Evolutionary conservation across 345 rosid species (phyloP).

Genomic region (Brassica incana): DNA sequence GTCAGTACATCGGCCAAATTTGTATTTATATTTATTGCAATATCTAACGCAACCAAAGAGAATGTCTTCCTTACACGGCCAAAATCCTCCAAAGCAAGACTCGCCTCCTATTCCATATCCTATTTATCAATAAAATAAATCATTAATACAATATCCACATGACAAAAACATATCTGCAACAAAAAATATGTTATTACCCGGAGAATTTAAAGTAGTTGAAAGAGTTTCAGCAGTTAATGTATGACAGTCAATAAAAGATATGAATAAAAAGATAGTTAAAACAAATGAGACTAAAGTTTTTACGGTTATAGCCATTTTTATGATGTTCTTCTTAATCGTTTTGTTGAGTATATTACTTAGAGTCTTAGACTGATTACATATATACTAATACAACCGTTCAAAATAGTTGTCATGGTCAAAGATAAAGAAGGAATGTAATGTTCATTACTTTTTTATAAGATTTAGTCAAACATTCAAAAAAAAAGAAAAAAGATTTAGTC

Average conservation of each 20-base stretch:
- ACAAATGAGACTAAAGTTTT: not conserved
- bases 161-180: not conserved
- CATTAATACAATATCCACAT: not conserved
- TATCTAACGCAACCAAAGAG: not conserved
- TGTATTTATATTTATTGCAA: not conserved
- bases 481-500: too few species aligned
- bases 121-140: not conserved
- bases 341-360: not conserved
- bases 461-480: not conserved
- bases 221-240: not conserved
- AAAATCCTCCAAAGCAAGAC: not conserved
- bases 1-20: not conserved
- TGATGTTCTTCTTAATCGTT: not conserved
- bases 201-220: not conserved
- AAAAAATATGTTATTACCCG: not conserved
- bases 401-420: not conserved
- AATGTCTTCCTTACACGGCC: not conserved
- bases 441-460: too few species aligned
- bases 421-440: not conserved
- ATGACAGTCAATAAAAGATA: not conserved
- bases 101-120: not conserved
- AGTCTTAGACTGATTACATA: not conserved
- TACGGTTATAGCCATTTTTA: not conserved
- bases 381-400: too few species aligned
- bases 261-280: not conserved